Evolutionary conservation across 2,329 filamentous ascomycete species (phyloP).

Genomic region (Penicillium italicum): DNA sequence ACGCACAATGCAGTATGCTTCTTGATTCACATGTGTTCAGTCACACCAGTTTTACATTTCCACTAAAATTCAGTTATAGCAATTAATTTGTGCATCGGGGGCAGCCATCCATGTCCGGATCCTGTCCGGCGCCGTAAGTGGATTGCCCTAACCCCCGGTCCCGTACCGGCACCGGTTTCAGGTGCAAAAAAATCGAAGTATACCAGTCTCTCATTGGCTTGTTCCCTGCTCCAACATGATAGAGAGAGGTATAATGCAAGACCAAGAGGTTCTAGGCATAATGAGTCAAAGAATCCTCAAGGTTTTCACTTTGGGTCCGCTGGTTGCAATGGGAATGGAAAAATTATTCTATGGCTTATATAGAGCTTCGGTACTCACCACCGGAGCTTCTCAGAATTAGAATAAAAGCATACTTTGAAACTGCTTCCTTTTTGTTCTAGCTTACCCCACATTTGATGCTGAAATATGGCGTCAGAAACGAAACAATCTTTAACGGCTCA

Average conservation of each 20-base stretch:
- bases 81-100: conserved; percentile 7
- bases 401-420: not conserved
- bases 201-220: conserved; percentile 18
- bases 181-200: conserved; percentile 14
- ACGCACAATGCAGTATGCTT: conserved; percentile 6
- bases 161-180: conserved; percentile 22
- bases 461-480: conserved; percentile 9
- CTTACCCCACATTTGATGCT: not conserved
- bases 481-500: conserved; percentile 4
- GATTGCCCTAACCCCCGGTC: conserved; percentile 14
- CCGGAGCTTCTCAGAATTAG: not conserved
- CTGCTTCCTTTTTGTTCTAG: not conserved
- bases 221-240: conserved; percentile 11
- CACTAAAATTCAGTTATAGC: not conserved
- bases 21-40: conserved; percentile 11
- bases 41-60: not conserved
- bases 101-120: conserved; percentile 13
- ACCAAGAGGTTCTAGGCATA: conserved; percentile 11
- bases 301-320: conserved; percentile 9
- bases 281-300: conserved; percentile 20
- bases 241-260: conserved; percentile 16
- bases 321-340: not conserved
- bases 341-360: conserved; percentile 11
- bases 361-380: conserved; percentile 1
- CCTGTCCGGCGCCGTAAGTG: conserved; percentile 22